Evolutionary conservation across 768 basidiomycete genomes (phyloP).

Genomic region (Hygrophorus pudorinus): DNA sequence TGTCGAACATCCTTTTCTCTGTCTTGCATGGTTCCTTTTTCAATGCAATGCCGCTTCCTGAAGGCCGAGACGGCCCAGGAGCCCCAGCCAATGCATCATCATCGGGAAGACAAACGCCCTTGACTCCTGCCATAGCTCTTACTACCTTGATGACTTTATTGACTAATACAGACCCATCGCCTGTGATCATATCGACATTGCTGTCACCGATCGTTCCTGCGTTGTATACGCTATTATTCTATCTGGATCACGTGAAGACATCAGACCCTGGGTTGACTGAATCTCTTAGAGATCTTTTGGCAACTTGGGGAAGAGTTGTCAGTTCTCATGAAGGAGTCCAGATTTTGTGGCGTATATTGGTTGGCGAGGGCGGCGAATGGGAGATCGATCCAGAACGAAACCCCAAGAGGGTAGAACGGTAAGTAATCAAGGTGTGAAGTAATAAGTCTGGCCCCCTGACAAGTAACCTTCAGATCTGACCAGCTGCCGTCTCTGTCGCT

Average conservation of each 20-base stretch:
- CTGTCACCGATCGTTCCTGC: slow-evolving; percentile 59
- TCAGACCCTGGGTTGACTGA: slow-evolving; percentile 58
- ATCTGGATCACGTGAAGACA: slow-evolving; percentile 43
- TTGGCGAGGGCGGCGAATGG: slow-evolving; percentile 44
- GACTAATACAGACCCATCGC: slow-evolving; percentile 73
- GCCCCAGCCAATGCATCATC: not conserved
- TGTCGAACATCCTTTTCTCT: slow-evolving; percentile 30
- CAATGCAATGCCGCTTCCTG: slow-evolving; percentile 1
- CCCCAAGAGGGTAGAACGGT: slow-evolving; percentile 34
- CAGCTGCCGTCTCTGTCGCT: slow-evolving; percentile 25
- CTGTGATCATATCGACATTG: slow-evolving; percentile 48
- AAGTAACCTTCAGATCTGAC: slow-evolving; percentile 14
- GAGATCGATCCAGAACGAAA: slow-evolving; percentile 44
- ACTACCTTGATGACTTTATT: slow-evolving; percentile 45
- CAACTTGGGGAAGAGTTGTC: slow-evolving; percentile 69
- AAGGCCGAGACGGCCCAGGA: not conserved
- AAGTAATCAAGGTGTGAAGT: slow-evolving; percentile 15
- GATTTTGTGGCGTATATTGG: slow-evolving; percentile 51
- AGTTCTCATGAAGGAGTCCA: slow-evolving; percentile 38
- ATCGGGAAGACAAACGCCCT: not conserved
- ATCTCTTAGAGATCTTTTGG: slow-evolving; percentile 47
- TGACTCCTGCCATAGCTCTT: slow-evolving; percentile 33
- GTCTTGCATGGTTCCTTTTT: slow-evolving; percentile 48
- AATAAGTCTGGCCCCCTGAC: slow-evolving; percentile 5
- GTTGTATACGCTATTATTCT: slow-evolving; percentile 53